Evolutionary conservation across 208 protist species (phyloP), one percentile per base, ranked within the genome.

Genomic region (Trypanosoma caninum): DNA sequence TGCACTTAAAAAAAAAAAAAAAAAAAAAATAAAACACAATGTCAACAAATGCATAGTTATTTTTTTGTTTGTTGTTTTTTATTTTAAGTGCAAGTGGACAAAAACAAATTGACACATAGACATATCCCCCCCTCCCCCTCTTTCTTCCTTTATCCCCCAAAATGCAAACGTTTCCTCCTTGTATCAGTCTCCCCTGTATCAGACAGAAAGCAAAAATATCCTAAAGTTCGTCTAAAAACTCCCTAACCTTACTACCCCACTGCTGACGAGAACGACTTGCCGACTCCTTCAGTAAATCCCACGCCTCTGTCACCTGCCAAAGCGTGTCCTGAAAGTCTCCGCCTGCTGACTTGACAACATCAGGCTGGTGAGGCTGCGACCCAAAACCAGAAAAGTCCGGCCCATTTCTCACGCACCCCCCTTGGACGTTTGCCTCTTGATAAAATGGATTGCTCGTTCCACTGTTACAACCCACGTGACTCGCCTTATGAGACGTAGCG

Each of bases 371-470:
- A 16, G 71, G 69, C 51, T 75, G 69, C 28, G 69, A 84, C 14
- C 86, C 86, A 35, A 82, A 28, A 42, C 85, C 85, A 51, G 77
- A 67, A 57, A 80, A 92, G 59, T 89, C 81, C 28, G 75, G 76
- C 16, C 80, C 84, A 3, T 61, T 65, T 31, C 75, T 75, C 34
- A 50, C 42, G 38, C 30, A 41, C 56, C 27, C 3, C 27, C 25
- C n/a, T 10, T 1, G 20, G n/a, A 14, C 20, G 22, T 51, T n/a
- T n/a, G n/a, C 56, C 7, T 23, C 10, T 18, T 40, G 46, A 48
- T 40, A 62, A 11, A 30, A 53, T n/a, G 58, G 40, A 20, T 54
- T 81, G 37, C 66, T 54, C 16, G 47, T n/a, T 35, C 41, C 72
- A 53, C 14, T n/a, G 16, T 54, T 62, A 30, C 37, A 66, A 38